Evolutionary conservation across 768 basidiomycete species (phyloP).

Genomic region (Rickenella mellea): DNA sequence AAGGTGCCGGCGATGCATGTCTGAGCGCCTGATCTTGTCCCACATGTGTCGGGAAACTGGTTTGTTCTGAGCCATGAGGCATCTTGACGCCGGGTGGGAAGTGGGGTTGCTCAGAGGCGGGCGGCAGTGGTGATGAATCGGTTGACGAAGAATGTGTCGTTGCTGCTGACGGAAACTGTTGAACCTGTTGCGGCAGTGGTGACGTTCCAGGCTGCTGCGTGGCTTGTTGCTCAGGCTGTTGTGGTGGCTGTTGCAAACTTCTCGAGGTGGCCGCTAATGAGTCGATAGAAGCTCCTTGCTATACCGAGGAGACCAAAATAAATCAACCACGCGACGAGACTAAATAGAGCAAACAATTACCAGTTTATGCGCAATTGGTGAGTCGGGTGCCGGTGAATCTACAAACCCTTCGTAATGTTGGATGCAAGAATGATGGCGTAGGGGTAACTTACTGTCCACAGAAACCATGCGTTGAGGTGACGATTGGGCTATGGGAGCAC

Average conservation of each 20-base stretch:
- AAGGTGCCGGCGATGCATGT: not conserved
- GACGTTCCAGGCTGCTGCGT: slow-evolving; percentile 29
- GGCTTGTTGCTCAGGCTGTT: slow-evolving; percentile 14
- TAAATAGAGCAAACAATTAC: too few relatives aligned
- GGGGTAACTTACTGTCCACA: too few relatives aligned
- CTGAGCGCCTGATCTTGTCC: not conserved
- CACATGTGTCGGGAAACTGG: not conserved
- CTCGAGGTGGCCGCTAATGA: too few relatives aligned
- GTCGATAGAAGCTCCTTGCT: too few relatives aligned
- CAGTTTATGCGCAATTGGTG: too few relatives aligned
- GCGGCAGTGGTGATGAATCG: slow-evolving; percentile 21
- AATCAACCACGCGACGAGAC: too few relatives aligned
- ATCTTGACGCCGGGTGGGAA: slow-evolving; percentile 66
- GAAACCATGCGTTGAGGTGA: slow-evolving; percentile 4
- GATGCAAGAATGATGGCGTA: too few relatives aligned
- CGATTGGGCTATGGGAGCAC: slow-evolving; percentile 2
- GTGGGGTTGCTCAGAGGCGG: slow-evolving; percentile 28
- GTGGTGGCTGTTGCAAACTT: slow-evolving; percentile 22
- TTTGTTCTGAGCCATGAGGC: slow-evolving; percentile 21
- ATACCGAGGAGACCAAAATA: too few relatives aligned
- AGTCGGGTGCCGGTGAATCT: slow-evolving; percentile 37
- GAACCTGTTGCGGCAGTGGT: slow-evolving; percentile 40
- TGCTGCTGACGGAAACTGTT: slow-evolving; percentile 19
- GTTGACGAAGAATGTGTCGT: slow-evolving; percentile 9
- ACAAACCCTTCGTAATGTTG: slow-evolving; percentile 38